Evolutionary conservation across 345 rosid species (phyloP).

Genomic region (Capsella bursapastoris): DNA sequence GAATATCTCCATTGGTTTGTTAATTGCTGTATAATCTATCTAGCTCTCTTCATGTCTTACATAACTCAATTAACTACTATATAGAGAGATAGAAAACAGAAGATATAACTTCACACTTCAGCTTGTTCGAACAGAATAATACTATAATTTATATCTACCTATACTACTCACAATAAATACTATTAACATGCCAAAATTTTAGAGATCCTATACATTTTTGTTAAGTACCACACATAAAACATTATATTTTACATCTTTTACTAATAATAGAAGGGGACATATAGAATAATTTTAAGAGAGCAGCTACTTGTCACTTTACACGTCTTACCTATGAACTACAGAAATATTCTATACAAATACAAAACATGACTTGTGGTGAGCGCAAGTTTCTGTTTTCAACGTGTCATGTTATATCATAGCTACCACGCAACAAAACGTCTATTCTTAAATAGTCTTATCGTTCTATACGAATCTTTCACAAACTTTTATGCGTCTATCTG

Average conservation of each 20-base stretch:
- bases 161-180: background rate
- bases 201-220: background rate
- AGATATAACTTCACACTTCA: background rate
- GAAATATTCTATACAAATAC: background rate
- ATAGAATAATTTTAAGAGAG: background rate
- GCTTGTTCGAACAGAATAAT: background rate
- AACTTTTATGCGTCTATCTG: background rate
- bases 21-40: too few relatives aligned
- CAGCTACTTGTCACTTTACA: background rate
- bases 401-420: constrained; percentile 6
- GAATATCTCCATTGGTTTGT: constrained; percentile 37
- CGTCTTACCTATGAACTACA: background rate
- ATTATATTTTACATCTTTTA: background rate
- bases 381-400: background rate
- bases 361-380: background rate
- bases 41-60: background rate
- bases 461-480: background rate
- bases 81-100: background rate
- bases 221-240: background rate
- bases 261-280: constrained; percentile 7
- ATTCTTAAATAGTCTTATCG: background rate
- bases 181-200: too few relatives aligned
- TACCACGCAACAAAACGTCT: constrained; percentile 1
- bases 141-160: too few relatives aligned
- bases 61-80: background rate